Evolutionary conservation across 176 grass and related monocot species (phyloP).

Genomic region (Oryza glaberrima): DNA sequence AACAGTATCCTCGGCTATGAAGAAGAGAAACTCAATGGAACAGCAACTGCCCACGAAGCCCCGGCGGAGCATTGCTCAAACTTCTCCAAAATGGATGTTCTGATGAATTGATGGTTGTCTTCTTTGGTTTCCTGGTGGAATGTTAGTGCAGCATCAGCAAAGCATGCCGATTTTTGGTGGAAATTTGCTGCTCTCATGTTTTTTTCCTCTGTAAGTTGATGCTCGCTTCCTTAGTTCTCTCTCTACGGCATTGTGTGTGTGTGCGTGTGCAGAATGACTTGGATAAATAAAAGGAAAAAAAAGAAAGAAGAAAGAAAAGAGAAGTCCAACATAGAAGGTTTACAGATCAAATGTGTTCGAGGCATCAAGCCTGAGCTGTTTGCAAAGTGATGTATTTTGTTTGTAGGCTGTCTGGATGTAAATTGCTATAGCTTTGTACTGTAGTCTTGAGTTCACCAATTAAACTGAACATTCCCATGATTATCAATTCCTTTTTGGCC

Average conservation of each 20-base stretch:
- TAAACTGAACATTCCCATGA: slow-evolving; percentile 7
- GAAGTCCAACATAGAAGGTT: slow-evolving; percentile 34
- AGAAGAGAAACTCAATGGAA: slow-evolving; percentile 73
- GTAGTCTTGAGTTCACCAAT: slow-evolving; percentile 24
- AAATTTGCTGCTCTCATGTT: slow-evolving; percentile 20
- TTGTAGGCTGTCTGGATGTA: slow-evolving; percentile 34
- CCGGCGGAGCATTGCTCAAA: slow-evolving; percentile 46
- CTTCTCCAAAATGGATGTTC: slow-evolving; percentile 87
- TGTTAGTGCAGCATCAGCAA: not conserved
- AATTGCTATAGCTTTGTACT: slow-evolving; percentile 26
- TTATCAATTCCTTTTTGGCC: not conserved
- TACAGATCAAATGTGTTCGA: slow-evolving; percentile 37
- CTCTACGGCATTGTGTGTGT: slow-evolving; percentile 24
- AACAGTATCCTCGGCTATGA: slow-evolving; percentile 89
- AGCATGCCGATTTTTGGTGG: not conserved
- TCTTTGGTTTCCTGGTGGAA: slow-evolving; percentile 1
- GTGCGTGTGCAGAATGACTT: slow-evolving; percentile 56
- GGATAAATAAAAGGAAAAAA: slow-evolving; percentile 50
- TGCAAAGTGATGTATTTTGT: slow-evolving; percentile 24
- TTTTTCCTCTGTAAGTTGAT: slow-evolving; percentile 20
- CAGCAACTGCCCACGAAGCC: slow-evolving; percentile 63
- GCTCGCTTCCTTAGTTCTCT: slow-evolving; percentile 23
- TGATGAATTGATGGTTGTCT: slow-evolving; percentile 35
- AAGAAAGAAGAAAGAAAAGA: not conserved
- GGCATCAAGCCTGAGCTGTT: slow-evolving; percentile 20